Conservation (phyloP, 257 asterid genomes). For the Solanum etuberosum region DNA sequence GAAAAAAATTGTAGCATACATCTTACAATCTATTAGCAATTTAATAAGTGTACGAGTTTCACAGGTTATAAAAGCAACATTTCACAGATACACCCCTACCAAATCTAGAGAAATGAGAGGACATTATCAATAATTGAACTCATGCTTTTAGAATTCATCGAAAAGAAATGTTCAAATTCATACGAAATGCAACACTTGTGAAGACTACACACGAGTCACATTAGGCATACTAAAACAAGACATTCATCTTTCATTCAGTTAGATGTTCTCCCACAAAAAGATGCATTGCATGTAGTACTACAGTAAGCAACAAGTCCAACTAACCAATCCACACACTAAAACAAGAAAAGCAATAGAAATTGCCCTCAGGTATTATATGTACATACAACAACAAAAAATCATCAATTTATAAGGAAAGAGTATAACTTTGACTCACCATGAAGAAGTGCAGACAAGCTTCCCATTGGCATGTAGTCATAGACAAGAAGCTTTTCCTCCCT, state of each 20-base stretch:
- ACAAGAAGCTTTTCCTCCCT: conserved; percentile 40
- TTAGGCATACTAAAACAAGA: not conserved
- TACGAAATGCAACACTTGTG: not conserved
- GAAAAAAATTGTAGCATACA: not conserved
- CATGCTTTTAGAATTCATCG: not conserved
- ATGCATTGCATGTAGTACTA: not conserved
- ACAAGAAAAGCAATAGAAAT: not conserved
- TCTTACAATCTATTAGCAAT: not conserved
- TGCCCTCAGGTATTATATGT: not conserved
- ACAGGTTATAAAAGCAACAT: not conserved
- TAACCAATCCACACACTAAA: not conserved
- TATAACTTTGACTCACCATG: conserved; percentile 19
- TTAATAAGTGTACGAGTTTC: not conserved
- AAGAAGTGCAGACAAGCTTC: conserved; percentile 35
- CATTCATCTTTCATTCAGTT: not conserved
- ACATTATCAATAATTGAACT: not conserved
- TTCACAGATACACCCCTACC: not conserved
- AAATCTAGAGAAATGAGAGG: not conserved
- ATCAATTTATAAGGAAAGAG: not conserved
- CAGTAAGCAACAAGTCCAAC: not conserved
- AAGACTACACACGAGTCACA: not conserved
- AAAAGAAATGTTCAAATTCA: not conserved
- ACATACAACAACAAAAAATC: not conserved
- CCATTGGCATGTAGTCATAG: conserved; percentile 37
- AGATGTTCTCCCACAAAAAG: not conserved